Evolutionary conservation across 805 yeast genomes (phyloP), one percentile per base, ranked within the genome.

Genomic region (Pichia pseudocactophila): DNA sequence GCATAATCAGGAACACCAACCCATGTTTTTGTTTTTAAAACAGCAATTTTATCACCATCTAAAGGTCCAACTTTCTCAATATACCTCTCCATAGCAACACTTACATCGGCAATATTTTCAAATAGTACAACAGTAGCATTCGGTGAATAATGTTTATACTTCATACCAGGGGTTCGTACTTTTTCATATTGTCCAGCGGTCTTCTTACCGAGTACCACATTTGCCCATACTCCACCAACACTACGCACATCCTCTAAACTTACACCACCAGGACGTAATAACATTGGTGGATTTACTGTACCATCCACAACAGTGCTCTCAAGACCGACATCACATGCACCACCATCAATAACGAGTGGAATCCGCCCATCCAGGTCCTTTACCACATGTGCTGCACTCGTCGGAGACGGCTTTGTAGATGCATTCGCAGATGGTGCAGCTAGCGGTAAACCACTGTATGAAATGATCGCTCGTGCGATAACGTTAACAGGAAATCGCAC

Each of bases 401-500:
- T 92, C 1, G 97, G 96, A 16, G 95, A 83, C 1, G 98, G 98
- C 39, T 87, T 68, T 0, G 98, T 92, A 2, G 96, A 87, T 1
- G 96, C 90, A 61, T 92, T 92, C 2, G 98, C 98, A 1, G 96
- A 86, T 0, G 98, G 98, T 0, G 98, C 98, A 1, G 98, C 98
- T 30, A 92, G 63, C 1, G 98, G 97, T 2, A 83, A 74, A 50
- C 88, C 92, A 41, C 94, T 76, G 11, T 84, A 54, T 2, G 86
- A 83, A 41, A 92, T 88, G 36, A 92, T 65, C 0, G 97, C 95
- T 47, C 98, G 68, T 0, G 97, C 97, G 1, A 92, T 74, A 1
- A 90, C 86, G 60, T 90, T 82, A 4, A 73, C 65, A 2, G 98
- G 98, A 58, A 92, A 71, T 46, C 98, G 71, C 1, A 88, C 94